Evolutionary conservation across 1,284 basidiomycete genomes (phyloP).

Genomic region (Termitomyces sp.): DNA sequence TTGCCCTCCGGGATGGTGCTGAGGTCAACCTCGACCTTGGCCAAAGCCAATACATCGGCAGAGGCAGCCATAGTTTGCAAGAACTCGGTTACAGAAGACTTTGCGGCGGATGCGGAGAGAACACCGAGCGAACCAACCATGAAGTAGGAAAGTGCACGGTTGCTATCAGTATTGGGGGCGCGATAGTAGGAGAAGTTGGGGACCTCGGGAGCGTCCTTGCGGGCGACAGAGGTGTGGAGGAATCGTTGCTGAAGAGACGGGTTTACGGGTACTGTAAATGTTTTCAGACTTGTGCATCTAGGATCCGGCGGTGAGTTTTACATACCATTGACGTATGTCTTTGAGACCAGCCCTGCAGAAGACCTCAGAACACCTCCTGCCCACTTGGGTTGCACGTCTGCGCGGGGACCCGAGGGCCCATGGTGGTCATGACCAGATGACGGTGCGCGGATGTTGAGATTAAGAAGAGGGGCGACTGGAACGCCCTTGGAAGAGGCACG

Average conservation of each 20-base stretch:
- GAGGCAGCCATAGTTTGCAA: slow-evolving; percentile 95
- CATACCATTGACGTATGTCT: slow-evolving; percentile 70
- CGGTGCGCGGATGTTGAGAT: slow-evolving; percentile 61
- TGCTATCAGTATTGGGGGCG: slow-evolving; percentile 60
- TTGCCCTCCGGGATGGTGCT: slow-evolving; percentile 93
- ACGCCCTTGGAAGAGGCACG: slow-evolving; percentile 72
- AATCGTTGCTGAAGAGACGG: slow-evolving; percentile 63
- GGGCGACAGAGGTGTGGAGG: slow-evolving; percentile 65
- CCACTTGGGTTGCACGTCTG: slow-evolving; percentile 66
- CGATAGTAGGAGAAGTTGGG: slow-evolving; percentile 89
- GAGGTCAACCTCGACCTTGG: slow-evolving; percentile 97
- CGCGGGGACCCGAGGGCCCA: slow-evolving; percentile 48
- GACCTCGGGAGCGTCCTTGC: slow-evolving; percentile 68
- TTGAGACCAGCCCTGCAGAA: slow-evolving; percentile 57
- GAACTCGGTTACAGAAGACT: slow-evolving; percentile 93
- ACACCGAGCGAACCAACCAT: slow-evolving; percentile 96
- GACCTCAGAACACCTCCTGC: slow-evolving; percentile 51
- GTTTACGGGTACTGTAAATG: slow-evolving; percentile 42
- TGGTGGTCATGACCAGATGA: slow-evolving; percentile 59
- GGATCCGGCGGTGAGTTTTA: slow-evolving; percentile 12
- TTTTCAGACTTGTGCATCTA: slow-evolving; percentile 9
- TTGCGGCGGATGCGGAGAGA: slow-evolving; percentile 90
- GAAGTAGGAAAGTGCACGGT: slow-evolving; percentile 92
- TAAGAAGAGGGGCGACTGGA: slow-evolving; percentile 65
- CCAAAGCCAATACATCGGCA: slow-evolving; percentile 95